Conservation (phyloP, 1,139 yeast species). For the Citeromyces hawaiiensis region DNA sequence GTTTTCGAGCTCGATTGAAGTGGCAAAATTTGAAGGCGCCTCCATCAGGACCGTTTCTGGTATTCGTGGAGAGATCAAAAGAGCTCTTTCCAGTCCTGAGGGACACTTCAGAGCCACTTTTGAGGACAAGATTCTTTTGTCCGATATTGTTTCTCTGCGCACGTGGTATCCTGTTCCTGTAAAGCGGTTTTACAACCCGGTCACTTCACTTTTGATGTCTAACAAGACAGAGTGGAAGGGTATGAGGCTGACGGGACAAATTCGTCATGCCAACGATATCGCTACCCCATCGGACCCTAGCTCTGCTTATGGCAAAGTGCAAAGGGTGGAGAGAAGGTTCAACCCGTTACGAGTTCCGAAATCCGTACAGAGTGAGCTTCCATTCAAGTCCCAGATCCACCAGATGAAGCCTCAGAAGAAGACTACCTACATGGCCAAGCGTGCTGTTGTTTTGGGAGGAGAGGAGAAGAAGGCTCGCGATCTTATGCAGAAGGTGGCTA, state of each 20-base stretch:
- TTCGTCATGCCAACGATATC: conserved; percentile 63
- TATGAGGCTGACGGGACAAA: conserved; percentile 89
- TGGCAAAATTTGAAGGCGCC: conserved; percentile 97
- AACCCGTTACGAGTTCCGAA: conserved; percentile 81
- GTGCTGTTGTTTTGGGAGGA: conserved; percentile 88
- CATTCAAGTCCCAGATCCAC: conserved; percentile 83
- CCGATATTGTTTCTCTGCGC: conserved; percentile 80
- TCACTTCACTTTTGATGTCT: conserved; percentile 67
- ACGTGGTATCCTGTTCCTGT: conserved; percentile 96
- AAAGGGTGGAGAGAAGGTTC: conserved; percentile 77
- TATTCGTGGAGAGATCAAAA: conserved; percentile 91
- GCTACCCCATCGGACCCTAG: conserved; percentile 57
- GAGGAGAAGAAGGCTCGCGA: conserved; percentile 92
- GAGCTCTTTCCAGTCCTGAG: conserved; percentile 88
- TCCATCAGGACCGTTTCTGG: conserved; percentile 94
- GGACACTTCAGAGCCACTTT: conserved; percentile 98
- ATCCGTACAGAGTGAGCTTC: conserved; percentile 60
- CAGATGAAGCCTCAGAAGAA: conserved; percentile 83
- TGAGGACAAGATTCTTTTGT: conserved; percentile 86
- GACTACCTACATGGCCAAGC: conserved; percentile 71
- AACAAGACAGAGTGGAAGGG: conserved; percentile 90
- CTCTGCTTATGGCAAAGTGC: conserved; percentile 66
- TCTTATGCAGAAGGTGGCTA: conserved; percentile 75
- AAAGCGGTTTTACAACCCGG: conserved; percentile 89
- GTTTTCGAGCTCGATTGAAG: conserved; percentile 88